Evolutionary conservation across 2,329 filamentous ascomycete genomes (phyloP).

Genomic region (Cladosporium sp.): DNA sequence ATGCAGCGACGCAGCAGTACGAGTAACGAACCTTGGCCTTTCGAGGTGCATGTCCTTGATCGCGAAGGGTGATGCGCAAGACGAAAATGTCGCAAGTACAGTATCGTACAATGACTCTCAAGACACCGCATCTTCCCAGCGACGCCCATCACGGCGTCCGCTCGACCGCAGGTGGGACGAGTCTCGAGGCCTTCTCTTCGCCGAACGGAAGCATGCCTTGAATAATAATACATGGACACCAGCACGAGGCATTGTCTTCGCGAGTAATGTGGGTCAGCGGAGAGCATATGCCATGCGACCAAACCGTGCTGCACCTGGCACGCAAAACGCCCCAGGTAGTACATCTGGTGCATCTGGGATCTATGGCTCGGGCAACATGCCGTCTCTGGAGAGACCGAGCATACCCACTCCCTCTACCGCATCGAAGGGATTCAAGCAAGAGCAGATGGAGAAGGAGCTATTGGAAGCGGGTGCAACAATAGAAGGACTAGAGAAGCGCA

Average conservation of each 20-base stretch:
- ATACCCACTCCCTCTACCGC: not conserved
- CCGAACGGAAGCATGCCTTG: not conserved
- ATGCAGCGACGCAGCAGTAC: conserved; percentile 13
- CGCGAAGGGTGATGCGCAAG: not conserved
- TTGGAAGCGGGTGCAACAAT: not conserved
- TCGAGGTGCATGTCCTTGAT: not conserved
- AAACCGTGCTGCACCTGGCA: not conserved
- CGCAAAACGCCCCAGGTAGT: not conserved
- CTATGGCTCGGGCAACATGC: not conserved
- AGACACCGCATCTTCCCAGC: not conserved
- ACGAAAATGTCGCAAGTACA: not conserved
- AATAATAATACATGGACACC: conserved; percentile 3
- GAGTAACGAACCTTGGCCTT: not conserved
- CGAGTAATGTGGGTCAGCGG: not conserved
- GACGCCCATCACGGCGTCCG: conserved; percentile 24
- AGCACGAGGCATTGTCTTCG: conserved; percentile 1
- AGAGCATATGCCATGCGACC: conserved; percentile 7
- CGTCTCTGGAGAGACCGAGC: not conserved
- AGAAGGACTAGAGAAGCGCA: not conserved
- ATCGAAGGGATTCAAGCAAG: not conserved
- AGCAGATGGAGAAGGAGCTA: conserved; percentile 2
- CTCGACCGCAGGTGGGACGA: conserved; percentile 27
- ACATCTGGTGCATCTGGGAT: not conserved
- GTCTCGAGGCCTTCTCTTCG: conserved; percentile 26
- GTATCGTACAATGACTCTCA: not conserved